Conservation (phyloP, 305 asterid species). For the Fraxinus baroniana region DNA sequence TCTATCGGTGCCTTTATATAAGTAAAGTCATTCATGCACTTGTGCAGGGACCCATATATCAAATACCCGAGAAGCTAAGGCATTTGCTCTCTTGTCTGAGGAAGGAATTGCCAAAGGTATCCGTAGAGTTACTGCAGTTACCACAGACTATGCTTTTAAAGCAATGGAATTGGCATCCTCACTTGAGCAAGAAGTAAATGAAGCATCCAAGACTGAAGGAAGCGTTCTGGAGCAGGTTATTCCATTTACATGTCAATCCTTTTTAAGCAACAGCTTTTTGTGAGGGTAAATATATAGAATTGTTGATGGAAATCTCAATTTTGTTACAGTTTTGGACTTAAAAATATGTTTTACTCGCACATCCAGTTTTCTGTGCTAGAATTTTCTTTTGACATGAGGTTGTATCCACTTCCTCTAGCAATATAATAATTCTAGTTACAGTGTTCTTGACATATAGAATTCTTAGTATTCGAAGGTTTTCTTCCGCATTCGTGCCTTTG, state of each 20-base stretch:
- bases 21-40: conserved; percentile 26
- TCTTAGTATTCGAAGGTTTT: neutral
- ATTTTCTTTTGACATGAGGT: neutral
- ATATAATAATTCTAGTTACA: neutral
- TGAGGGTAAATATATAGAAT: neutral
- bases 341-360: neutral
- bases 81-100: conserved; percentile 89
- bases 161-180: conserved; percentile 71
- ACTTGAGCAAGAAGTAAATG: conserved; percentile 75
- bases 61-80: conserved; percentile 87
- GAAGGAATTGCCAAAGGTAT: conserved; percentile 97
- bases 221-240: conserved; percentile 86
- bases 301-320: neutral
- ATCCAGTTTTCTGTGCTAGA: neutral
- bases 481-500: neutral
- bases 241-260: conserved; percentile 12
- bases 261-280: neutral
- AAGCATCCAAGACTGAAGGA: conserved; percentile 70
- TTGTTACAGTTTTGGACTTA: neutral
- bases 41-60: conserved; percentile 87
- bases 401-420: neutral
- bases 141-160: conserved; percentile 64
- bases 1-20: neutral
- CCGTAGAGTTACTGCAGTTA: conserved; percentile 94
- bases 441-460: neutral